Conservation (phyloP, 495 filamentous ascomycete species). For the Neurospora pannonica region DNA sequence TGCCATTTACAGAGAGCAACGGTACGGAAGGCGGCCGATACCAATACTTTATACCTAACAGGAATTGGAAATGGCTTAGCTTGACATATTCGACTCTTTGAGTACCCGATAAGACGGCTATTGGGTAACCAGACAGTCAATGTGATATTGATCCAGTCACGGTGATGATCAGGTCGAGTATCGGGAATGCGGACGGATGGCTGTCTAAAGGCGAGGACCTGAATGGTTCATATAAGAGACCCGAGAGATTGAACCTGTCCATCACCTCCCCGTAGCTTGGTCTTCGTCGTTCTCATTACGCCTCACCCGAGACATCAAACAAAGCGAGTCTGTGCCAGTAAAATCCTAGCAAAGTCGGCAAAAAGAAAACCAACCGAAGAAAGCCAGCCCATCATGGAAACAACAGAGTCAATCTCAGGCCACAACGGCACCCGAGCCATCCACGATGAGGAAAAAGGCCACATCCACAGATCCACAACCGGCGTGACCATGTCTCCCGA, state of each 20-base stretch:
- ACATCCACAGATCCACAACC: slow-evolving; percentile 25
- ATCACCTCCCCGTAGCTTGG: not conserved
- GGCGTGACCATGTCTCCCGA: slow-evolving; percentile 42
- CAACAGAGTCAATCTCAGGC: slow-evolving; percentile 1
- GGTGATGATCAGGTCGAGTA: no score
- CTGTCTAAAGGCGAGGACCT: not conserved
- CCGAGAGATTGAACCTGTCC: not conserved
- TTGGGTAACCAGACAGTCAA: not conserved
- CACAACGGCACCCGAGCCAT: slow-evolving; percentile 1
- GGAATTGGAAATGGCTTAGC: not conserved
- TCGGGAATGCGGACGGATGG: not conserved
- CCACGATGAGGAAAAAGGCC: slow-evolving; percentile 30
- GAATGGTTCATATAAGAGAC: not conserved
- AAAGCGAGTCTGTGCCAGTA: not conserved
- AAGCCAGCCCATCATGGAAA: not conserved
- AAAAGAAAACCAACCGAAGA: not conserved
- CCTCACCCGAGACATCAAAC: not conserved
- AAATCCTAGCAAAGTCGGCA: not conserved
- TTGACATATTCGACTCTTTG: not conserved
- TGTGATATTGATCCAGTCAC: not conserved
- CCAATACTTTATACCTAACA: not conserved
- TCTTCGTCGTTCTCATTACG: not conserved
- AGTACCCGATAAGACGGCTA: no score
- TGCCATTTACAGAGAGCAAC: no score
- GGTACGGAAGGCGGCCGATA: not conserved